Evolutionary conservation across 306 rosid genomes (phyloP), one percentile per base, ranked within the genome.

Genomic region (Lotus japonicus): DNA sequence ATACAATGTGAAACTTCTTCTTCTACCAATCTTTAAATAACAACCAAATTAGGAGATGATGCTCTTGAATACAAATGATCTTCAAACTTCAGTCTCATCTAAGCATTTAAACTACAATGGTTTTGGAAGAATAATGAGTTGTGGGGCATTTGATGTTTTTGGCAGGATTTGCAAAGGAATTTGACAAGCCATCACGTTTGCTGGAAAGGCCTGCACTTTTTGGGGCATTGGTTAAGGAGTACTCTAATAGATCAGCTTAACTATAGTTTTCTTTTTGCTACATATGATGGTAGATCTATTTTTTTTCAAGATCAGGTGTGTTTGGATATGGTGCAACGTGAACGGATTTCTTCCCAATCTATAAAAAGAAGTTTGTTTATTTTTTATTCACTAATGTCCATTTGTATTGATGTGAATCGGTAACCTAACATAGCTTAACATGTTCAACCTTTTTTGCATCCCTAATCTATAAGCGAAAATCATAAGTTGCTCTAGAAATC

Each of bases 171-270:
- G 94, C 94, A 13, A 90, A 85, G 77, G 98, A 92, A 79, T 92
- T 72, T 38, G 98, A 92, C 77, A 75, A 46, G 63, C 97, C 97
- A 11, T 79, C 94, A 8, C 79, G 73, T 26, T 84, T 92, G 87
- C 79, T 92, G 5, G 92, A 90, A 70, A 75, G 82, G 73, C 86
- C 35, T 13, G 80, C 98, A 11, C 70, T 88, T 31, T 89, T 92
- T 55, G 88, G 77, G 10, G 88, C 89, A 60, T 71, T 92, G 76
- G 97, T 92, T 48, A 92, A 89, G 55, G 98, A 92, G 84, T 89
- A 89, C 42, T 84, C 96, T 43, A 88, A 80, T 54, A 88, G 98
- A 50, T 83, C 96, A 9, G 44, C 82, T 26, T 39, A 71, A 67
- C 3, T 15, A 19, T 41, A 26, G 31, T 26, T 26, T 26, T 26